Evolutionary conservation across 345 rosid genomes (phyloP).

Genomic region (Eucalyptus globulus): DNA sequence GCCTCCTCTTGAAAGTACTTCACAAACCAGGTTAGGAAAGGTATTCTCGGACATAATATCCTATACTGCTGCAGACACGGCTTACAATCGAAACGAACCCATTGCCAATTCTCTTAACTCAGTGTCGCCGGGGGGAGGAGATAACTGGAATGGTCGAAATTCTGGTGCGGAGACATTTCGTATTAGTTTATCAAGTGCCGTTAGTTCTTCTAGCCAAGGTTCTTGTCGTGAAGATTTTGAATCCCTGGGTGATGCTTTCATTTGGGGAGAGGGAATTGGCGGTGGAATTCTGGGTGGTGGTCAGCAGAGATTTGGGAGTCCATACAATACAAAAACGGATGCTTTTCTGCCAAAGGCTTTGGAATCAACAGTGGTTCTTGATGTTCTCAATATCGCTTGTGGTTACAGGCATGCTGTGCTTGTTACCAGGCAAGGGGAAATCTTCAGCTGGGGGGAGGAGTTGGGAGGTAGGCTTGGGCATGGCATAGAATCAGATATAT

Average conservation of each 20-base stretch:
- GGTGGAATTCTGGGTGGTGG: slow-evolving; percentile 53
- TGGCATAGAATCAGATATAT: slow-evolving; percentile 45
- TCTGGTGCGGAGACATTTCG: slow-evolving; percentile 52
- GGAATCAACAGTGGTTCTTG: slow-evolving; percentile 61
- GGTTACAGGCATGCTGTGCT: slow-evolving; percentile 81
- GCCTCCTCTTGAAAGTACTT: slow-evolving; percentile 19
- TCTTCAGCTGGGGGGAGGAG: slow-evolving; percentile 91
- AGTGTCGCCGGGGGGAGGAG: slow-evolving; percentile 9
- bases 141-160: slow-evolving; percentile 37
- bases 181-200: slow-evolving; percentile 72
- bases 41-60: slow-evolving; percentile 59
- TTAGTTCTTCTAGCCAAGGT: slow-evolving; percentile 85
- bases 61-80: slow-evolving; percentile 36
- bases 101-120: slow-evolving; percentile 14
- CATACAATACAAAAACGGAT: slow-evolving; percentile 23
- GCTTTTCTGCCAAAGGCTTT: slow-evolving; percentile 66
- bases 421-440: slow-evolving; percentile 72
- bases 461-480: slow-evolving; percentile 88
- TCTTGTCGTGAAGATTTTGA: slow-evolving; percentile 72
- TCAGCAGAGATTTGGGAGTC: slow-evolving; percentile 10
- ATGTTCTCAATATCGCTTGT: slow-evolving; percentile 67
- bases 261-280: slow-evolving; percentile 83
- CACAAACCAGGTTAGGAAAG: slow-evolving; percentile 55
- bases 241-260: slow-evolving; percentile 76
- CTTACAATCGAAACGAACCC: slow-evolving; percentile 27